phyloP scores from a whole-genome alignment of 2,329 filamentous ascomycete genomes.

The Claviceps sp. region DNA sequence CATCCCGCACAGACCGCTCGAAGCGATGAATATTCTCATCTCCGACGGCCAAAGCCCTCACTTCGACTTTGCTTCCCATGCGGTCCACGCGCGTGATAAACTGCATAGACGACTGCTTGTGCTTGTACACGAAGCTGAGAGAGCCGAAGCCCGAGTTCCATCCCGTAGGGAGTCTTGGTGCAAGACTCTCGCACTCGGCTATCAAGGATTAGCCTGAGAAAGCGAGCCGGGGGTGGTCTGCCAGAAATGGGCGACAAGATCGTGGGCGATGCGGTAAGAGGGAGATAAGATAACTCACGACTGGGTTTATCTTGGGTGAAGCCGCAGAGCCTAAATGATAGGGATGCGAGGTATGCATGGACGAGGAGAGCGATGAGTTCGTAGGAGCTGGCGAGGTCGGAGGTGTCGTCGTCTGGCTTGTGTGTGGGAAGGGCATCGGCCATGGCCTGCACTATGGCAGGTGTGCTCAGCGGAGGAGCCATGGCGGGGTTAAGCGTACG shows the following conservation, averaged over 20 bases:
- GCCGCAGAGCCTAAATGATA: conserved; percentile 70
- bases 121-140: conserved; percentile 75
- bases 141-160: conserved; percentile 68
- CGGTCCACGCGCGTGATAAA: conserved; percentile 73
- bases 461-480: conserved; percentile 12
- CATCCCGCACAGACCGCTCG: conserved; percentile 59
- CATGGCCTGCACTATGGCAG: conserved; percentile 40
- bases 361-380: conserved; percentile 75
- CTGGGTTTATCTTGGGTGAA: conserved; percentile 72
- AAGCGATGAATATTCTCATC: conserved; percentile 71
- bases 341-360: conserved; percentile 69
- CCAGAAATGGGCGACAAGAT: no score
- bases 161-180: conserved; percentile 53
- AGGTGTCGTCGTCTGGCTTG: conserved; percentile 36
- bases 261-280: neutral
- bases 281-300: conserved; percentile 31
- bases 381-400: conserved; percentile 55
- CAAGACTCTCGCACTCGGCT: conserved; percentile 38
- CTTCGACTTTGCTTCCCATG: conserved; percentile 70
- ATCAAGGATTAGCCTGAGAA: neutral
- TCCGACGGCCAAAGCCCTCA: conserved; percentile 65
- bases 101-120: conserved; percentile 71
- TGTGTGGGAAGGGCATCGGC: conserved; percentile 46
- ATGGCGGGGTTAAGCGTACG: neutral
- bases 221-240: neutral